These are phyloP conservation scores for Thyridium curvatum DNA, from an alignment of 2,329 filamentous ascomycete species.

Conservation along the genomic window DNA sequence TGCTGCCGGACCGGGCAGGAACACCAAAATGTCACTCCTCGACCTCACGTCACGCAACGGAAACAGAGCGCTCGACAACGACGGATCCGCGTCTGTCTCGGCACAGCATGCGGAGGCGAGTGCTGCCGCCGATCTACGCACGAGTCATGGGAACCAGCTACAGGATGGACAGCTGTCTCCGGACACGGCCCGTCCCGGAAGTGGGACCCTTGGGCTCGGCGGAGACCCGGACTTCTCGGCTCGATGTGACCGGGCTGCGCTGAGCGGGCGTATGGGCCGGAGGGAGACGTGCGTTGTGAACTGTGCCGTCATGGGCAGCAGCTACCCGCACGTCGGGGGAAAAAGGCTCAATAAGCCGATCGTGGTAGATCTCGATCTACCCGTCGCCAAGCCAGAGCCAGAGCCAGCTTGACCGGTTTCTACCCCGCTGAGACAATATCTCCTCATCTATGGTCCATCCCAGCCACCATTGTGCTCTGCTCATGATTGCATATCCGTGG, in stretches of 20 bases:
- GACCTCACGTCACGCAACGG: conserved; percentile 47
- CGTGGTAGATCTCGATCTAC: conserved; percentile 74
- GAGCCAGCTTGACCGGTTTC: too few relatives aligned
- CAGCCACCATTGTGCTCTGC: too few relatives aligned
- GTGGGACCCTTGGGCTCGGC: conserved; percentile 30
- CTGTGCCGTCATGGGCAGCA: conserved; percentile 65
- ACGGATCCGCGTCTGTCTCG: conserved; percentile 22
- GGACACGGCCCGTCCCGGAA: conserved; percentile 11
- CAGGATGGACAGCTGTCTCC: neutral
- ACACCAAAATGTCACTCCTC: conserved; percentile 59
- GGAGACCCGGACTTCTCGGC: conserved; percentile 28
- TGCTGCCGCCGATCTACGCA: too few relatives aligned
- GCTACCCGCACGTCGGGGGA: conserved; percentile 54
- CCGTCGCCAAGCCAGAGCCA: conserved; percentile 27
- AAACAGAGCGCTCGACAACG: conserved; percentile 35
- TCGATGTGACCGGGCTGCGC: conserved; percentile 32
- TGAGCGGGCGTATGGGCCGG: conserved; percentile 36
- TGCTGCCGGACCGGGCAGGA: conserved; percentile 25
- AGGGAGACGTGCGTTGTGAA: conserved; percentile 75
- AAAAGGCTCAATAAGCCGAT: conserved; percentile 72
- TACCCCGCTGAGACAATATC: too few relatives aligned
- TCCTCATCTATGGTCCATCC: too few relatives aligned
- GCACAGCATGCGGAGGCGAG: neutral
- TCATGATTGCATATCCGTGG: too few relatives aligned
- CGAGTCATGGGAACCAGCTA: too few relatives aligned